Evolutionary conservation across 192 early-diverging fungal genomes (phyloP), one percentile per base, ranked within the genome.

Genomic region (Rhizophagus clarus): DNA sequence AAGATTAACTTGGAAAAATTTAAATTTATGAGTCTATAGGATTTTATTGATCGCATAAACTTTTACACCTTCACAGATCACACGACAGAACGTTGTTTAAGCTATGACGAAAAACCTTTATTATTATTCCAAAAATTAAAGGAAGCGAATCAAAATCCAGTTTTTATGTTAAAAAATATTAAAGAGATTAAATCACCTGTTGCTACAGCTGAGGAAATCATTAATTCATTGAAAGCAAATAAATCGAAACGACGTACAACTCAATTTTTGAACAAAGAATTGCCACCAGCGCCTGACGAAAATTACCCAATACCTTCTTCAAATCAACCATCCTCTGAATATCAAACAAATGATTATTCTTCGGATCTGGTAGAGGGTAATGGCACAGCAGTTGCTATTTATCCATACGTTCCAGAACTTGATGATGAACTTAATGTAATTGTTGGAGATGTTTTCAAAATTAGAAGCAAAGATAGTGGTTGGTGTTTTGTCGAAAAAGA

Each of bases 61-160:
- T 8, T 51, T n/a, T 4, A 73, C 63, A 42, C 37, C 17, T 85
- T 72, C 12, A 28, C 42, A 61, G 78, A 26, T 77, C 47, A 68
- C 79, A 45, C n/a, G 28, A 26, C 84, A 89, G 92, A 94, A 78
- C 90, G 93, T 11, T 85, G 89, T 26, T 81, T 97, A 49, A 89
- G 89, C 0, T 89, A 93, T 66, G 92, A 96, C 75, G 95, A 97
- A 80, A 93, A 90, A 80, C 95, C 95, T 32, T 79, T 94, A 26
- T 76, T 91, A 8, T 76, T 88, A 72, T 92, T 92, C 79, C 93
- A 95, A 84, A 89, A 94, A 80, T 82, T 94, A 37, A 93, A 92
- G 75, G 92, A 94, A 49, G 86, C 84, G 1, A 90, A 90, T 17
- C 89, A 90, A 68, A 88, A 88, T 26, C 94, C 95, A 12, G 89